Conservation (phyloP, 2,329 filamentous ascomycete genomes). For the Colletotrichum eremochloae region DNA sequence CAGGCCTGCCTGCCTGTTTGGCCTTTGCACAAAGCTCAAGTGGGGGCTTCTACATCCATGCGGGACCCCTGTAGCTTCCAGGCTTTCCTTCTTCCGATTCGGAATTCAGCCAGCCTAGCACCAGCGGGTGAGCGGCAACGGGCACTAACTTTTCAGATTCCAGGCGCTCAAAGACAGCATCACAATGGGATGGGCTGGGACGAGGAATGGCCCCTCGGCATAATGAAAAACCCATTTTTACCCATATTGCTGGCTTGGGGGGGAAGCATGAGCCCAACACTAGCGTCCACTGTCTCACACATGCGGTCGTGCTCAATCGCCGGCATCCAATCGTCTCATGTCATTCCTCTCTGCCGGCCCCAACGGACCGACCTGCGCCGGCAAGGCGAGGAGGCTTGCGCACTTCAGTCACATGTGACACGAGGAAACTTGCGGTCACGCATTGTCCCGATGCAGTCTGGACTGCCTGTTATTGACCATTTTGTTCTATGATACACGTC, state of each 20-base stretch:
- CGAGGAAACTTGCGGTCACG: conserved; percentile 18
- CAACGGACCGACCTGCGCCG: conserved; percentile 20
- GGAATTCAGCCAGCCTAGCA: conserved; percentile 26
- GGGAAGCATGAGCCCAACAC: conserved; percentile 16
- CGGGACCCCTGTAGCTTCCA: conserved; percentile 28
- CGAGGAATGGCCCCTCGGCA: conserved; percentile 16
- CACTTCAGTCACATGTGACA: conserved; percentile 36
- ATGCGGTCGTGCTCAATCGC: conserved; percentile 21
- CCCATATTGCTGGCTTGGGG: conserved; percentile 8
- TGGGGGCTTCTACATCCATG: conserved; percentile 22
- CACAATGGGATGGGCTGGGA: conserved; percentile 20
- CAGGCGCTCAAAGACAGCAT: conserved; percentile 15
- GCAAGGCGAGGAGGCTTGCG: neutral
- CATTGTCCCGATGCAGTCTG: conserved; percentile 3
- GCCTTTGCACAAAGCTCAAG: conserved; percentile 28
- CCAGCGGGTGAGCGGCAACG: conserved; percentile 38
- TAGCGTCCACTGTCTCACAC: conserved; percentile 36
- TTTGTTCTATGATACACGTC: conserved; percentile 32
- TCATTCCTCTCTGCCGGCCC: conserved; percentile 18
- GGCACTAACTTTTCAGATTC: conserved; percentile 34
- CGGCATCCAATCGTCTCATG: conserved; percentile 33
- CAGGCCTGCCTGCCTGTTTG: neutral
- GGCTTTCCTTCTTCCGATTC: conserved; percentile 4
- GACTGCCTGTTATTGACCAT: conserved; percentile 17
- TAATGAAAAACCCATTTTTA: conserved; percentile 20